Evolutionary conservation across 2,329 filamentous ascomycete species (phyloP).

Genomic region (Talaromyces rugulosus): DNA sequence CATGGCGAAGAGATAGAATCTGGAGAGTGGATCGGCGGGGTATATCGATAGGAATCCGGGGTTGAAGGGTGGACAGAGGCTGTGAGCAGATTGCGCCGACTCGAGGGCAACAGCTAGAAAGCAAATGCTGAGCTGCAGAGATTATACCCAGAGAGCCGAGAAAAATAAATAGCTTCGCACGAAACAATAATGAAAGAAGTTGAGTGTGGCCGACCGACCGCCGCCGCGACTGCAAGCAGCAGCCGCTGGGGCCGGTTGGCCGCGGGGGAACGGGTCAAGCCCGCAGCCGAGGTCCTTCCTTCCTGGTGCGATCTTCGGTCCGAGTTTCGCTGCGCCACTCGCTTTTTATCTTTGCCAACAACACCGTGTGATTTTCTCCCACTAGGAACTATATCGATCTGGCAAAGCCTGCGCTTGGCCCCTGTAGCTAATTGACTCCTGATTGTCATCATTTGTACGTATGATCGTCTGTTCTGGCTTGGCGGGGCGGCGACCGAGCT

Average conservation of each 20-base stretch:
- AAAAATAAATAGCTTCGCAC: not conserved
- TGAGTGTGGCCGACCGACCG: no score
- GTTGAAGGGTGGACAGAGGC: not conserved
- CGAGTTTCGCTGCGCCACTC: conserved; percentile 2
- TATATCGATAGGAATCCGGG: conserved; percentile 1
- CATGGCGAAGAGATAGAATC: conserved; percentile 6
- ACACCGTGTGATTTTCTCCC: not conserved
- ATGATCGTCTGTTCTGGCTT: not conserved
- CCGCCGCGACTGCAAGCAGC: not conserved
- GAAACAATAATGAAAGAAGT: not conserved
- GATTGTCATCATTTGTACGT: not conserved
- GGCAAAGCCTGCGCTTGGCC: not conserved
- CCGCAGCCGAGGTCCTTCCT: conserved; percentile 2
- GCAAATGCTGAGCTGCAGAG: not conserved
- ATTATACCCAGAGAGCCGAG: not conserved
- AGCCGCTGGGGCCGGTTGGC: conserved; percentile 16
- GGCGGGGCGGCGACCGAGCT: no score
- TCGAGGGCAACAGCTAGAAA: not conserved
- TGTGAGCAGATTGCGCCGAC: not conserved
- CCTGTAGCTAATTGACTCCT: not conserved
- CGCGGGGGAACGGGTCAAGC: conserved; percentile 10
- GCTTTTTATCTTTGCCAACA: not conserved
- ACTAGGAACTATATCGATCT: not conserved
- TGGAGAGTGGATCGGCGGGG: conserved; percentile 10
- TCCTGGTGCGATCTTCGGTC: conserved; percentile 2